These are phyloP conservation scores for Globisporangium parvum DNA, from an alignment of 352 stramenopile genomes.

Conservation along the genomic window DNA sequence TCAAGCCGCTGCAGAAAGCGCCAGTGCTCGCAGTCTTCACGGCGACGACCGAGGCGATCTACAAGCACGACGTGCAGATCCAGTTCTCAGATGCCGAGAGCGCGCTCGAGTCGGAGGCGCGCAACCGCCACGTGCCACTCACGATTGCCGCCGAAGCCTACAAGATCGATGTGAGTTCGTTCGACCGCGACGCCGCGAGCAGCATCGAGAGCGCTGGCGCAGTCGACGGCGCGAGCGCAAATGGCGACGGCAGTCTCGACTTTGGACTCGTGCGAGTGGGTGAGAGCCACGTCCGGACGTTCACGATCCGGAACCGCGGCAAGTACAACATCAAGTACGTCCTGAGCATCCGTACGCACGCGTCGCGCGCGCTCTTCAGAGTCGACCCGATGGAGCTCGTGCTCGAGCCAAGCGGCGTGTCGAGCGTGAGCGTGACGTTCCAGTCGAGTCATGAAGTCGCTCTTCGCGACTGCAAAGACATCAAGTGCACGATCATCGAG, in stretches of 20 bases:
- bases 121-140: slow-evolving; percentile 26
- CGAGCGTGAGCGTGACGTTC: slow-evolving; percentile 78
- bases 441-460: slow-evolving; percentile 70
- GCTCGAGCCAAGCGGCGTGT: slow-evolving; percentile 64
- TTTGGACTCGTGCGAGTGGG: slow-evolving; percentile 92
- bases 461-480: slow-evolving; percentile 89
- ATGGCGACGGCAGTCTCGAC: slow-evolving; percentile 73
- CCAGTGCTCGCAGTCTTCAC: slow-evolving; percentile 68
- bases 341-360: slow-evolving; percentile 48
- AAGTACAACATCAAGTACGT: slow-evolving; percentile 93
- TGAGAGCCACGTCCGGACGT: slow-evolving; percentile 69
- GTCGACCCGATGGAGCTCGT: slow-evolving; percentile 76
- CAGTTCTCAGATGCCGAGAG: slow-evolving; percentile 83
- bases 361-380: slow-evolving; percentile 61
- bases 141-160: slow-evolving; percentile 83
- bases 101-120: slow-evolving; percentile 36
- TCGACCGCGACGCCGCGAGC: slow-evolving; percentile 39
- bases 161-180: slow-evolving; percentile 87
- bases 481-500: slow-evolving; percentile 91
- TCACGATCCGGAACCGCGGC: slow-evolving; percentile 87
- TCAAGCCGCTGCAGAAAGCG: slow-evolving; percentile 64
- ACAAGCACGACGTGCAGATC: slow-evolving; percentile 55
- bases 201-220: slow-evolving; percentile 5
- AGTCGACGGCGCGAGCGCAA: slow-evolving; percentile 10
- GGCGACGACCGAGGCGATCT: slow-evolving; percentile 55